These are phyloP conservation scores for Saccharomyces hybrid DNA, from an alignment of 1,139 yeast species.

Conservation along the genomic window DNA sequence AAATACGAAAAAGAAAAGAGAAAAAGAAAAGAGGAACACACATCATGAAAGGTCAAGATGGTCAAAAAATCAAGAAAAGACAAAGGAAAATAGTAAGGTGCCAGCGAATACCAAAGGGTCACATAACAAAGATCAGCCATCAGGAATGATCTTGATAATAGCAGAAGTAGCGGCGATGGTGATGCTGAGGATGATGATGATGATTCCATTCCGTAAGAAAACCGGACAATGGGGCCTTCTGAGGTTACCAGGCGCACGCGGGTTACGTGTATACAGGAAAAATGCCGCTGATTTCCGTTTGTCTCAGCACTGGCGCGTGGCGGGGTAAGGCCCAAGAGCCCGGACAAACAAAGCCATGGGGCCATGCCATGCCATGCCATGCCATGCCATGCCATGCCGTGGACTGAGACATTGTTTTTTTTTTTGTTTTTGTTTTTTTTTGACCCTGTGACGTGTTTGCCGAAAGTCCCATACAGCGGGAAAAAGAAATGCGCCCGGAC, in stretches of 20 bases:
- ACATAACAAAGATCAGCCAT: not conserved
- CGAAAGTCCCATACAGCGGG: not conserved
- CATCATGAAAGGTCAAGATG: not conserved
- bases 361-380: not conserved
- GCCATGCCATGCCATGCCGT: not conserved
- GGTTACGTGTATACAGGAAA: not conserved
- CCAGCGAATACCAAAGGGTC: not conserved
- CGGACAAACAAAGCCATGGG: not conserved
- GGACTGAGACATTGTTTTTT: not conserved
- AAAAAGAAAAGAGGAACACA: constrained; percentile 1
- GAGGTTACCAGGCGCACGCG: not conserved
- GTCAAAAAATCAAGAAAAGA: not conserved
- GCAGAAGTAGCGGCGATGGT: not conserved
- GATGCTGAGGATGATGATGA: not conserved
- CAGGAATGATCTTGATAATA: not conserved
- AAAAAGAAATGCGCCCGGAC: not conserved
- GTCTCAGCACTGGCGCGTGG: not conserved
- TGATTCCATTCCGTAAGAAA: not conserved
- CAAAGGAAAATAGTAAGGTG: not conserved
- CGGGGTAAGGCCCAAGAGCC: not conserved
- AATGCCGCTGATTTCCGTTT: not conserved
- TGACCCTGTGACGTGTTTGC: not conserved
- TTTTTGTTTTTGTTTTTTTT: not conserved
- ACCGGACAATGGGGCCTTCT: not conserved
- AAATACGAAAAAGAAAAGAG: not conserved